These are phyloP conservation scores for Epicoccum sorghinum DNA, from an alignment of 2,329 filamentous ascomycete species.

Conservation along the genomic window DNA sequence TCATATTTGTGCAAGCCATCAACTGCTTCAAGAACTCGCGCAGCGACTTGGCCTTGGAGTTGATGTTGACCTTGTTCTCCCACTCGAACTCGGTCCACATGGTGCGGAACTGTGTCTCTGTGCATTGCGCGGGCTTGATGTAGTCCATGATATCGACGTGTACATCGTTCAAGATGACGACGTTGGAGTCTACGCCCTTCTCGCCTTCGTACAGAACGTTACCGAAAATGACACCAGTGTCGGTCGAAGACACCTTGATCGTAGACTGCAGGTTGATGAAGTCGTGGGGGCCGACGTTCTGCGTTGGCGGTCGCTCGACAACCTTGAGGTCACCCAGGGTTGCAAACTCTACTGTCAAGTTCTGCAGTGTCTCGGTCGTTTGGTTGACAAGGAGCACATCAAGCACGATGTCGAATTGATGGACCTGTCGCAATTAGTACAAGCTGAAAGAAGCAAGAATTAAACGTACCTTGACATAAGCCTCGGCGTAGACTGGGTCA, in stretches of 20 bases:
- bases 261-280: constrained; percentile 99
- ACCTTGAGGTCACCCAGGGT: constrained; percentile 97
- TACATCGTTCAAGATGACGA: constrained; percentile 96
- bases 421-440: constrained; percentile 56
- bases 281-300: constrained; percentile 92
- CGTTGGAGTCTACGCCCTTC: constrained; percentile 69
- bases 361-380: constrained; percentile 94
- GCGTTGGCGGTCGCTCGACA: constrained; percentile 92
- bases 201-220: constrained; percentile 97
- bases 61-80: constrained; percentile 99
- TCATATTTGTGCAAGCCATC: constrained; percentile 99
- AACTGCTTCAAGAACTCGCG: constrained; percentile 91
- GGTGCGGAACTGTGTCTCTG: constrained; percentile 97
- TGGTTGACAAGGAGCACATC: constrained; percentile 98
- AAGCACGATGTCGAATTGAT: constrained; percentile 97
- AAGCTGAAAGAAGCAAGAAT: neutral
- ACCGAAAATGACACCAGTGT: constrained; percentile 97
- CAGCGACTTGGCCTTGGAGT: constrained; percentile 91
- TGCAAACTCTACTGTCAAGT: constrained; percentile 97
- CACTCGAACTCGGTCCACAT: constrained; percentile 99
- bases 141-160: constrained; percentile 99
- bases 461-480: constrained; percentile 80
- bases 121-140: constrained; percentile 95
- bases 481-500: constrained; percentile 97
- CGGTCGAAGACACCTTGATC: constrained; percentile 97